Base-by-base conservation (phyloP, 2,329 filamentous ascomycete genomes). In the Penicillium polonicum region DNA sequence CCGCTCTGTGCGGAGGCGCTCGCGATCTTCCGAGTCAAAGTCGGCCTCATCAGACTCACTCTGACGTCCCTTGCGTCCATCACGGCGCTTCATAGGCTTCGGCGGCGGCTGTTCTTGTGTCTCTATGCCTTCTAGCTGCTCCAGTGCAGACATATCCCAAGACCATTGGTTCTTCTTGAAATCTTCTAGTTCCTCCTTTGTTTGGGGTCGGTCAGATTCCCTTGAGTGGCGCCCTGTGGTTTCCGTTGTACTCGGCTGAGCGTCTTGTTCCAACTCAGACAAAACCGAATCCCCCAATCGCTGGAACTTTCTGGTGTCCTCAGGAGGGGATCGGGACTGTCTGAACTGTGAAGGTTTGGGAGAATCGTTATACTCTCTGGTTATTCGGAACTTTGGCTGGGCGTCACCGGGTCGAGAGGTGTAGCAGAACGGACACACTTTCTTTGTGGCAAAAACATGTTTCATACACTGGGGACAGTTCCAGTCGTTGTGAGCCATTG, bases 1-100 rank as follows among this genome's bases (percentile, higher is more conserved):
- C 17, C 70, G 70, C 36, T 73, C 67, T 36, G 69, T 58, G 6
- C 68, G 72, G 33, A 68, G 69, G 45, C 59, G 63, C 41, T 78
- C 71, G 49, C 70, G 71, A 35, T 72, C 71, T 29, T 76, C 72
- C 33, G 63, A 48, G 48, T 78, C 76, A 45, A 72, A 73, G 21
- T 72, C 71, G 2, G 69, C 66, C n/a, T 74, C 73, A 23, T 74
- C 70, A 10, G 65, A 61, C 36, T 67, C 59, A 9, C 60, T 51
- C 25, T 65, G 58, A 19, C 63, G 66, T 44, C 64, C 58, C 52
- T 60, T 69, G 49, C 67, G 64, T 25, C 55, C 59, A n/a, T 64
- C 65, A 12, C 59, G 64, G 31, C 65, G 65, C 48, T 70, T 73
- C 6, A 61, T 31, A 17, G 60, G 56, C 31, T 67, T 70, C 21